Evolutionary conservation across 805 yeast species (phyloP).

Genomic region (Alloascoidea hylecoeti): DNA sequence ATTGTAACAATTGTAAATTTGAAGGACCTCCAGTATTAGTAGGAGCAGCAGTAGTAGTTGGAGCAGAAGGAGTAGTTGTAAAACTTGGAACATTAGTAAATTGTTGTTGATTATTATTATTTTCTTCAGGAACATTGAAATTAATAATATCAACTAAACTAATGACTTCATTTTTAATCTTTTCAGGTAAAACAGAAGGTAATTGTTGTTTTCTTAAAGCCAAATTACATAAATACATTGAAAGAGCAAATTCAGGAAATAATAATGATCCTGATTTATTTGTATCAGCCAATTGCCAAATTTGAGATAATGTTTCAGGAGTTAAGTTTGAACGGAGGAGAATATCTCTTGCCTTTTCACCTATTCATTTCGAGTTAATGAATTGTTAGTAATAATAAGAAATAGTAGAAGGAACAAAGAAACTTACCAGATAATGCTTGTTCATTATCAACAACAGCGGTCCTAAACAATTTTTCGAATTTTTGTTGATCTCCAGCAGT

Average conservation of each 20-base stretch:
- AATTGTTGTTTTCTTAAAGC: constrained; percentile 67
- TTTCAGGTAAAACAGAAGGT: constrained; percentile 60
- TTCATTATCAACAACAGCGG: constrained; percentile 63
- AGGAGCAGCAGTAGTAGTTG: not conserved
- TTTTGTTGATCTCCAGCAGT: constrained; percentile 76
- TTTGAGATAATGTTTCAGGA: constrained; percentile 64
- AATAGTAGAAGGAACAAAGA: constrained; percentile 14
- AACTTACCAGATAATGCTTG: constrained; percentile 28
- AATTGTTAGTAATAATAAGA: not conserved
- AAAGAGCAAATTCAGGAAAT: constrained; percentile 90
- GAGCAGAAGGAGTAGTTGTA: constrained; percentile 4
- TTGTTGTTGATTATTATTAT: constrained; percentile 9
- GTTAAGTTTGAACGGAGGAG: constrained; percentile 66
- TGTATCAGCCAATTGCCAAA: constrained; percentile 89
- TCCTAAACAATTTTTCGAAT: constrained; percentile 72
- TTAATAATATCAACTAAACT: constrained; percentile 84
- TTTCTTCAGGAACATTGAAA: constrained; percentile 54
- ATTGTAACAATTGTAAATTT: not conserved
- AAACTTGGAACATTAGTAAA: constrained; percentile 15
- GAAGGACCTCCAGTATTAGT: not conserved
- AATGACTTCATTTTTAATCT: constrained; percentile 69
- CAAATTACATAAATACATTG: constrained; percentile 74
- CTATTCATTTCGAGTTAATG: constrained; percentile 33
- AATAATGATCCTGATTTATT: constrained; percentile 71
- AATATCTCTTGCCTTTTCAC: constrained; percentile 66